phyloP scores from a whole-genome alignment of 805 yeast species.

The Candida yuanshanica region DNA sequence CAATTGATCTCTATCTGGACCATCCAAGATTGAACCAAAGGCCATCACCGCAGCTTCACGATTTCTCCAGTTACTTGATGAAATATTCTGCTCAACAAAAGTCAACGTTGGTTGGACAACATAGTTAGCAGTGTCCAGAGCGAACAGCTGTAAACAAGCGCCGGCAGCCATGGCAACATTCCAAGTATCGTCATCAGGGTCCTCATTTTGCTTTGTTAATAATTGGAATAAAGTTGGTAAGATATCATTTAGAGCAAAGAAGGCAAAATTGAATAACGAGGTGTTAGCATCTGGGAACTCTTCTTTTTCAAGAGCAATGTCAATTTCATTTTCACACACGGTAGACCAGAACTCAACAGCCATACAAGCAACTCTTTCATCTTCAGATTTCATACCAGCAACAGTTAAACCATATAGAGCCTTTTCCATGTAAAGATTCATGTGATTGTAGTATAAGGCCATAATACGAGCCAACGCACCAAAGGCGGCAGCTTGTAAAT shows the following conservation, averaged over 20 bases:
- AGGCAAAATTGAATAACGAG: conserved; percentile 72
- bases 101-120: conserved; percentile 80
- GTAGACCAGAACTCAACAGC: conserved; percentile 99
- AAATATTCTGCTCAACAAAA: conserved; percentile 75
- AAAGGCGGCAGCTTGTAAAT: conserved; percentile 89
- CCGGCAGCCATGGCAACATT: conserved; percentile 98
- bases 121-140: conserved; percentile 81
- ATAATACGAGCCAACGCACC: conserved; percentile 92
- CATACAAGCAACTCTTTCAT: conserved; percentile 92
- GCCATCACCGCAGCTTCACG: conserved; percentile 99
- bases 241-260: conserved; percentile 76
- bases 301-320: conserved; percentile 61
- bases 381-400: conserved; percentile 78
- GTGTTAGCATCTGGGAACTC: conserved; percentile 50
- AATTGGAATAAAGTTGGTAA: conserved; percentile 79
- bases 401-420: conserved; percentile 89
- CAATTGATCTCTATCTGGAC: conserved; percentile 75
- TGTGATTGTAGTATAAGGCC: conserved; percentile 80
- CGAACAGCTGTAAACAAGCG: conserved; percentile 90
- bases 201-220: conserved; percentile 85
- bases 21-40: conserved; percentile 93
- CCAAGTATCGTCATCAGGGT: conserved; percentile 95
- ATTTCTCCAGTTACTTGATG: conserved; percentile 60
- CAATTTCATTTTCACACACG: conserved; percentile 97
- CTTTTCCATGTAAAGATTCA: conserved; percentile 96